A percentile compares a stretch with the other conserved stretches of the same genome.
phyloP scores from a whole-genome alignment of 495 filamentous ascomycete genomes.

The Trypethelium eluteriae region DNA sequence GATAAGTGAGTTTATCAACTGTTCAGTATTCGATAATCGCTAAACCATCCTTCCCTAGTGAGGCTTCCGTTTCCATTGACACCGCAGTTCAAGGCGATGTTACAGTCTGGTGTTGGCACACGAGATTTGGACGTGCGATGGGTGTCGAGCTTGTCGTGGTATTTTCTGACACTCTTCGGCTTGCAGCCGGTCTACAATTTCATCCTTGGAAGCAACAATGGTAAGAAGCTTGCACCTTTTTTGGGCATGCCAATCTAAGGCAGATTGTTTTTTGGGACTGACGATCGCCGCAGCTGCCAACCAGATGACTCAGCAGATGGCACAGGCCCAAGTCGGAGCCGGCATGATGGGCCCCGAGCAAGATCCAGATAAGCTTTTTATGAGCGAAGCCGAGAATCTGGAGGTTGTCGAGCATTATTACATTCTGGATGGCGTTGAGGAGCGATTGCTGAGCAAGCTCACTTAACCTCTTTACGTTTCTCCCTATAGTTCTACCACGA shows the following conservation, averaged over 20 bases:
- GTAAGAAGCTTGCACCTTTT: slow-evolving; percentile 44
- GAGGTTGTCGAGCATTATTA: slow-evolving; percentile 91
- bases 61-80: slow-evolving; percentile 98
- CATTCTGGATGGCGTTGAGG: slow-evolving; percentile 77
- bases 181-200: slow-evolving; percentile 97
- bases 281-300: slow-evolving; percentile 58
- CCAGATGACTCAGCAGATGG: slow-evolving; percentile 94
- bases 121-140: slow-evolving; percentile 93
- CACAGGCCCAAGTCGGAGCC: slow-evolving; percentile 57
- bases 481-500: too few relatives aligned
- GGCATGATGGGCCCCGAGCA: slow-evolving; percentile 88
- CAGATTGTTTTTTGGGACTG: neutral
- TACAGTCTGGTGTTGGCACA: slow-evolving; percentile 91
- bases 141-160: slow-evolving; percentile 98
- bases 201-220: slow-evolving; percentile 88
- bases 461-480: neutral
- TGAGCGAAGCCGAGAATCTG: slow-evolving; percentile 85
- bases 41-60: slow-evolving; percentile 47
- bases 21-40: neutral
- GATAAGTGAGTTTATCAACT: slow-evolving; percentile 56
- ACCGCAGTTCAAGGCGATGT: slow-evolving; percentile 97
- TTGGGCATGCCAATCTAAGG: neutral
- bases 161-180: slow-evolving; percentile 94
- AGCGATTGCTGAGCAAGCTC: slow-evolving; percentile 55
- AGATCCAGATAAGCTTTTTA: slow-evolving; percentile 89